Percentiles rank a stretch among this genome's conserved stretches.
These are phyloP conservation scores for Phanerodontia chrysosporium DNA, from an alignment of 768 basidiomycete species.

Conservation along the genomic window DNA sequence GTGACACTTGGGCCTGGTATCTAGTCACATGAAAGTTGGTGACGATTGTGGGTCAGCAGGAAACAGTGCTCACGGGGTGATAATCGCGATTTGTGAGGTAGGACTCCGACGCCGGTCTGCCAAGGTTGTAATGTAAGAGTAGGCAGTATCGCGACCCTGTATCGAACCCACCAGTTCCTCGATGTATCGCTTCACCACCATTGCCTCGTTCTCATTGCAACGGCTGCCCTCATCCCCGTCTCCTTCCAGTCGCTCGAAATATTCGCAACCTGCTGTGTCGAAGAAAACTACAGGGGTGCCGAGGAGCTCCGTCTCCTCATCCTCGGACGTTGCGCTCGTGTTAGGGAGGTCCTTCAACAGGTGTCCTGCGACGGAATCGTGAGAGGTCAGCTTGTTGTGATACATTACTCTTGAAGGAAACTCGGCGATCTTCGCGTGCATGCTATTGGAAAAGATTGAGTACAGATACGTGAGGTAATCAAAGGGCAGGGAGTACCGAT, in stretches of 20 bases:
- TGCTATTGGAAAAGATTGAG: conserved; percentile 39
- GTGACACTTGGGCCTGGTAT: conserved; percentile 92
- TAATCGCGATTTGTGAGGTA: conserved; percentile 73
- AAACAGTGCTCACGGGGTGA: conserved; percentile 65
- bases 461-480: background rate
- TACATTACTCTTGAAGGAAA: conserved; percentile 88
- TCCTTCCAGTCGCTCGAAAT: conserved; percentile 77
- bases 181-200: conserved; percentile 79
- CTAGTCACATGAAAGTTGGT: conserved; percentile 29
- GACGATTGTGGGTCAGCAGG: too few species aligned
- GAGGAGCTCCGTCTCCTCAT: conserved; percentile 68
- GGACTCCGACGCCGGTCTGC: conserved; percentile 58
- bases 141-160: background rate
- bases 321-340: conserved; percentile 47
- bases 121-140: too few species aligned
- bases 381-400: conserved; percentile 60
- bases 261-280: conserved; percentile 93
- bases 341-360: conserved; percentile 69
- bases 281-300: conserved; percentile 84
- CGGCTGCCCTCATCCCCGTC: conserved; percentile 86
- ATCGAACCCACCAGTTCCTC: conserved; percentile 59
- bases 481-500: conserved; percentile 55
- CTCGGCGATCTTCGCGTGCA: conserved; percentile 81
- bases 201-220: conserved; percentile 93
- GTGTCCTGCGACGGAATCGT: conserved; percentile 66